Evolutionary conservation across 495 filamentous ascomycete genomes (phyloP).

Genomic region (Lasiosphaeria hispida): DNA sequence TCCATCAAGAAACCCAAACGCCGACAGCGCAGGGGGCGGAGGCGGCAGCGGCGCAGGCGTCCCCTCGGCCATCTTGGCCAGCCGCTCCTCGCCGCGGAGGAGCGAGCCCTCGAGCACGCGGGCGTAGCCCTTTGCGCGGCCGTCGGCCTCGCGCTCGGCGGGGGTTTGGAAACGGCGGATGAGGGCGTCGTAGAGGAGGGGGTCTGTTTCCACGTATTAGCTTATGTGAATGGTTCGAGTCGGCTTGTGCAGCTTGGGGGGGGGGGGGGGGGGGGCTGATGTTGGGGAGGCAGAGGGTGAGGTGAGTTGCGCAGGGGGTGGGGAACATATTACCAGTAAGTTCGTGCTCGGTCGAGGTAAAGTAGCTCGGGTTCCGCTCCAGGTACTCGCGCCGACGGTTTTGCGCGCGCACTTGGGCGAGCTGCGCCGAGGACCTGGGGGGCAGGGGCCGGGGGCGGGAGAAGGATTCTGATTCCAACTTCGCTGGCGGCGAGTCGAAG

Average conservation of each 20-base stretch:
- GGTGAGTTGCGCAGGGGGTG: neutral
- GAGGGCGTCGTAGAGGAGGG: constrained; percentile 74
- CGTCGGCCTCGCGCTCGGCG: constrained; percentile 69
- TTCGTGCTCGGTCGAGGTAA: constrained; percentile 42
- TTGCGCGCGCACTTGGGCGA: constrained; percentile 35
- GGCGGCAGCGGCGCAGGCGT: constrained; percentile 20
- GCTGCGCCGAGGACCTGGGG: constrained; percentile 30
- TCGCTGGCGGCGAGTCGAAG: constrained; percentile 23
- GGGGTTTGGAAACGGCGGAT: constrained; percentile 75
- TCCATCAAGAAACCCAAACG: too few relatives aligned
- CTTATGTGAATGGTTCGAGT: too few relatives aligned
- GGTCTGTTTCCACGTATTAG: constrained; percentile 48
- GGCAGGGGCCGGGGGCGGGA: constrained; percentile 39
- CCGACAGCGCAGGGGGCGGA: too few relatives aligned
- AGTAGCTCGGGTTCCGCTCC: constrained; percentile 39
- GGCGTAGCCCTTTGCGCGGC: constrained; percentile 68
- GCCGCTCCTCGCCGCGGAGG: constrained; percentile 67
- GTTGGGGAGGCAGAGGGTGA: neutral
- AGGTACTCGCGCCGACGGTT: constrained; percentile 47
- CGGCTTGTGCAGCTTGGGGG: too few relatives aligned
- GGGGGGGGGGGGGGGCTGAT: neutral
- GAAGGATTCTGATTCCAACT: constrained; percentile 16
- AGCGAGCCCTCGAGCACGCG: constrained; percentile 71
- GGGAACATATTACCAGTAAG: constrained; percentile 34
- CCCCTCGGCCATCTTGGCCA: constrained; percentile 57